phyloP scores from a whole-genome alignment of 2,329 filamentous ascomycete species.

The Fusarium concolor region DNA sequence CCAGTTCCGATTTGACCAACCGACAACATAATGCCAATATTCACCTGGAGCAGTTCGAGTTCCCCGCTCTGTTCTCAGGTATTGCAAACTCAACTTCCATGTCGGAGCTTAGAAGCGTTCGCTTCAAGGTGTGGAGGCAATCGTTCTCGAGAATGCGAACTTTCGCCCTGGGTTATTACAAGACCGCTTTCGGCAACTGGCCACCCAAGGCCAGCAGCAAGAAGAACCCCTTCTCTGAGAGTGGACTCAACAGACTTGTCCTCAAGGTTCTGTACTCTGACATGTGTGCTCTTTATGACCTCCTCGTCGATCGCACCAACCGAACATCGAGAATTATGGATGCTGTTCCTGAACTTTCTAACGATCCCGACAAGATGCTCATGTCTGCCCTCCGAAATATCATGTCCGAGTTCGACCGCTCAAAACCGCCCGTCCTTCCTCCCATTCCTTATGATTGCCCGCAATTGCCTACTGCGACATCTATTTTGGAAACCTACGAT shows the following conservation, averaged over 20 bases:
- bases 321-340: conserved; percentile 84
- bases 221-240: conserved; percentile 89
- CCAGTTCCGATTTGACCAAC: conserved; percentile 81
- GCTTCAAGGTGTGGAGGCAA: conserved; percentile 85
- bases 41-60: conserved; percentile 89
- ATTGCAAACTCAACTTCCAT: conserved; percentile 85
- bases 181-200: conserved; percentile 74
- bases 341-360: conserved; percentile 67
- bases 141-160: conserved; percentile 80
- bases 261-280: conserved; percentile 86
- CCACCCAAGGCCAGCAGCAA: conserved; percentile 91
- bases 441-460: conserved; percentile 92
- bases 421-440: conserved; percentile 88
- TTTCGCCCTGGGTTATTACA: conserved; percentile 77
- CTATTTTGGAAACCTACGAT: conserved; percentile 72
- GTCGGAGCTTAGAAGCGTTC: conserved; percentile 79
- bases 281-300: conserved; percentile 86
- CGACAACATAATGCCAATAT: conserved; percentile 76
- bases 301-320: conserved; percentile 82
- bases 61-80: conserved; percentile 88
- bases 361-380: conserved; percentile 69
- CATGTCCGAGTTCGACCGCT: conserved; percentile 88
- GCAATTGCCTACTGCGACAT: conserved; percentile 75
- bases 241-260: conserved; percentile 86
- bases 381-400: conserved; percentile 80